phyloP scores from a whole-genome alignment of 768 basidiomycete species.

The Kwoniella pini region DNA sequence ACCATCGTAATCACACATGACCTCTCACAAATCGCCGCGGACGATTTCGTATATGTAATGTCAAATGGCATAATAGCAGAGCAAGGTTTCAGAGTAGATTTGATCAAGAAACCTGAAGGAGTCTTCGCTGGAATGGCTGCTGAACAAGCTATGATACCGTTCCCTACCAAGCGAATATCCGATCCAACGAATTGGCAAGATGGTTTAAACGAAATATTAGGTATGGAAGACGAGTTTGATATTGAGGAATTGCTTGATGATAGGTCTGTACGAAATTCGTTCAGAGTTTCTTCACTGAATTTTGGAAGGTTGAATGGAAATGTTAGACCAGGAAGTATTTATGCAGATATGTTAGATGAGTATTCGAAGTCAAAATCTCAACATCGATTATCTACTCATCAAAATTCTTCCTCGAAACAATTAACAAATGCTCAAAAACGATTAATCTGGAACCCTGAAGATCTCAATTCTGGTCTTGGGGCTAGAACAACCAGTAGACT shows the following conservation, averaged over 20 bases:
- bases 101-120: conserved; percentile 62
- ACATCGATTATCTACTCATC: conserved; percentile 1
- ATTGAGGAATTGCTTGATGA: conserved; percentile 25
- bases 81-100: conserved; percentile 79
- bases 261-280: not conserved
- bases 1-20: conserved; percentile 97
- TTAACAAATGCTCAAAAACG: conserved; percentile 34
- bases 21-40: conserved; percentile 70
- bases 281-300: conserved; percentile 27
- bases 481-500: conserved; percentile 13
- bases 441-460: conserved; percentile 32
- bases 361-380: conserved; percentile 25
- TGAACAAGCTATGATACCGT: conserved; percentile 59
- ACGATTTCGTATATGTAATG: conserved; percentile 92
- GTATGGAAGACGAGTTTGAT: conserved; percentile 59
- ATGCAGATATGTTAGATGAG: conserved; percentile 48
- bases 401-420: not conserved
- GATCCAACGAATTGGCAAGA: conserved; percentile 23
- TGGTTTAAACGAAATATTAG: conserved; percentile 60
- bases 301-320: conserved; percentile 18
- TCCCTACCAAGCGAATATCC: conserved; percentile 53
- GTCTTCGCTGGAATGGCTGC: conserved; percentile 73
- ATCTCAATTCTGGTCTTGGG: conserved; percentile 11
- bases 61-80: conserved; percentile 76
- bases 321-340: conserved; percentile 38